A percentile compares a stretch with the other conserved stretches of the same genome.
These are phyloP conservation scores for Trichocladium uniseriatum DNA, from an alignment of 495 filamentous ascomycete species.

Conservation along the genomic window DNA sequence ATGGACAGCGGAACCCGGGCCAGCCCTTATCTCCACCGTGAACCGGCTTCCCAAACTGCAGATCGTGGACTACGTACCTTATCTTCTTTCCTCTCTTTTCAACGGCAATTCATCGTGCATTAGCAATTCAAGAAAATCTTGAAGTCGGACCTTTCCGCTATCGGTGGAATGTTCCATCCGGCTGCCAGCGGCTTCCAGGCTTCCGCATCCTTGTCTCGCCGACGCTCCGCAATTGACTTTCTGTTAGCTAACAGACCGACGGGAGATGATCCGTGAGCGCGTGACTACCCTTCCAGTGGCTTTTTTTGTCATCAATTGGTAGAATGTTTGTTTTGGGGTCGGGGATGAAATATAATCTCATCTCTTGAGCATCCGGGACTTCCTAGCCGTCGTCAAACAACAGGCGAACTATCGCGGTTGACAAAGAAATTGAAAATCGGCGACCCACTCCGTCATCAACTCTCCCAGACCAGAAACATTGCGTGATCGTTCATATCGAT, in stretches of 20 bases:
- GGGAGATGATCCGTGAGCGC: constrained; percentile 12
- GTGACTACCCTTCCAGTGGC: constrained; percentile 16
- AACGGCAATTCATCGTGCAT: too few species aligned
- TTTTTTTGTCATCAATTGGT: constrained; percentile 6
- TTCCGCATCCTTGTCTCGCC: constrained; percentile 17
- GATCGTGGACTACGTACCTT: too few species aligned
- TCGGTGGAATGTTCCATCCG: neutral
- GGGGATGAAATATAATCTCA: too few species aligned
- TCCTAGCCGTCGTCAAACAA: neutral
- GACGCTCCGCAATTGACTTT: constrained; percentile 23
- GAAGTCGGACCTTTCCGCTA: constrained; percentile 18
- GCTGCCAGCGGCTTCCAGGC: constrained; percentile 12
- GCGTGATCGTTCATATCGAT: too few species aligned
- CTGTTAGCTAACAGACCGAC: constrained; percentile 27
- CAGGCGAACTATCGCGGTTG: neutral
- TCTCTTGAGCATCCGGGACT: neutral
- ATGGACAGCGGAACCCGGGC: too few species aligned
- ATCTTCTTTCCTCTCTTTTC: too few species aligned
- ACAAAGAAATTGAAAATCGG: neutral
- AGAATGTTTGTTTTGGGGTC: neutral
- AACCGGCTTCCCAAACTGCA: too few species aligned
- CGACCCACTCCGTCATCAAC: neutral
- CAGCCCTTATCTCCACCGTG: too few species aligned
- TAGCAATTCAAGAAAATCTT: constrained; percentile 4
- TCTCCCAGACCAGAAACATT: neutral